Conservation (phyloP, 768 basidiomycete species). For the Mycena chlorophos region DNA sequence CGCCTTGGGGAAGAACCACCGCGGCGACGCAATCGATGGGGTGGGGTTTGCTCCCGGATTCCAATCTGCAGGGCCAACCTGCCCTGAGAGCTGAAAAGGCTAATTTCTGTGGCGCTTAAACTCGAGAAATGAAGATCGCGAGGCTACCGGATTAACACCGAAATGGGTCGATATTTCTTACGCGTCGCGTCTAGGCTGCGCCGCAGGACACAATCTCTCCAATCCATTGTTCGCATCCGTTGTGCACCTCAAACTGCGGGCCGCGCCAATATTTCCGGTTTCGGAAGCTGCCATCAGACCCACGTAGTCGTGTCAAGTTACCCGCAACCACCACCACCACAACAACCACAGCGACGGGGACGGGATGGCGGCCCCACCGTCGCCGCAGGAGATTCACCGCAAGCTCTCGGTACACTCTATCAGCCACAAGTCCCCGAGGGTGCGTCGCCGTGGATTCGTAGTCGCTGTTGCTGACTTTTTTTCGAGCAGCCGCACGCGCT, state of each 20-base stretch:
- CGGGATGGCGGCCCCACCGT: conserved; percentile 66
- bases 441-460: background rate
- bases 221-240: too few relatives aligned
- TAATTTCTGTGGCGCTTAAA: too few relatives aligned
- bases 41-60: too few relatives aligned
- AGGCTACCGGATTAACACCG: too few relatives aligned
- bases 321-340: conserved; percentile 10
- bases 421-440: conserved; percentile 47
- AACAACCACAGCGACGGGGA: too few relatives aligned
- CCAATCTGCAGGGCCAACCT: too few relatives aligned
- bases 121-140: too few relatives aligned
- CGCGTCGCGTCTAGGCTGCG: too few relatives aligned
- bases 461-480: background rate
- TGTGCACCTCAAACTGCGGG: background rate
- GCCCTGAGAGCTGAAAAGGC: too few relatives aligned
- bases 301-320: conserved; percentile 6
- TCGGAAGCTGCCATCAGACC: background rate
- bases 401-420: conserved; percentile 79
- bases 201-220: too few relatives aligned
- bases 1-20: background rate
- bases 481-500: conserved; percentile 14
- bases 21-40: background rate
- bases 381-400: conserved; percentile 82
- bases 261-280: background rate
- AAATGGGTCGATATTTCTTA: too few relatives aligned